Base-by-base conservation (phyloP, 257 asterid genomes). In the Ocimum tenuiflorum region DNA sequence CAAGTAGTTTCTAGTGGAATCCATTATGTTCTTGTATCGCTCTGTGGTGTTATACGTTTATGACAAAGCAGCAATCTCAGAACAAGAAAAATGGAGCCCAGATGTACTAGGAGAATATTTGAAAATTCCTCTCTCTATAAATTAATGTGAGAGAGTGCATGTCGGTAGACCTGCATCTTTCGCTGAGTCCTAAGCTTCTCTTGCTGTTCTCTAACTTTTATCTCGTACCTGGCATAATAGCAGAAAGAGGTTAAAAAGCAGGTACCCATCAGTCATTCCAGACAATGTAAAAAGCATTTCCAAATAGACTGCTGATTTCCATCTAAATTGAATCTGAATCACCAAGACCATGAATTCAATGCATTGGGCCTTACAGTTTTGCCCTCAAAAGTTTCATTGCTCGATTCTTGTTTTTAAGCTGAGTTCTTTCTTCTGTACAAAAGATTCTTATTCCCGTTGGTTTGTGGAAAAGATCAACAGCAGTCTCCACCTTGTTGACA, bases 401-500 rank as follows among this genome's bases (percentile, higher is more conserved):
- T 18, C 91, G 96, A 77, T 54, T 79, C 82, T 88, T 94, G 83
- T 94, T 94, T 61, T 77, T 75, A 39, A 89, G 95, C 78, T 90
- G 99, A 71, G 85, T 80, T 72, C 99, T 83, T 82, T 90, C 99
- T 80, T 94, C 99, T 2, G 99, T 94, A 77, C 97, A 94, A 74
- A 94, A 94, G 67, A 94, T 94, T 80, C 99, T 79, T 69, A 94
- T 94, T 73, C 99, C 97, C 0, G 99, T 94, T 63, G 99, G 99
- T 73, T 94, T 94, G 81, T 94, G 99, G 80, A 79, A 77, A 62
- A 92, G 97, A 86, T 92, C 98, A 74, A 86, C 83, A 68, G 97
- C 99, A 12, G 97, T 94, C 86, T 94, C 99, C 84, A 94, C 99
- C 89, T 94, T 94, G 83, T 94, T 94, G 51, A 94, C 99, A 85